These are phyloP conservation scores for Penicillium coffeae DNA, from an alignment of 495 filamentous ascomycete species.

Conservation along the genomic window DNA sequence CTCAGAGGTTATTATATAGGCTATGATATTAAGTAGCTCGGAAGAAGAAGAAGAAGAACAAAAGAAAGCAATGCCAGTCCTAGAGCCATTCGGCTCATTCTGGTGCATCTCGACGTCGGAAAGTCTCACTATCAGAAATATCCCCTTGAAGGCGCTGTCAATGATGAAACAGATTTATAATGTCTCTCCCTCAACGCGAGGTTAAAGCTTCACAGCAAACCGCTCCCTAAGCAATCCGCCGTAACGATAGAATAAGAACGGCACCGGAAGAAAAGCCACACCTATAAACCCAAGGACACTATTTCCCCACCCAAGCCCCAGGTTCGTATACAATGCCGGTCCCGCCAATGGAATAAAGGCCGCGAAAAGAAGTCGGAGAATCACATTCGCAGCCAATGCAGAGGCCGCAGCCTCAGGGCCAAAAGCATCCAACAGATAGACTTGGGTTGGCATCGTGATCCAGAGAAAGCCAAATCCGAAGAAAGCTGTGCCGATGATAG, in stretches of 20 bases:
- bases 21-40: no score
- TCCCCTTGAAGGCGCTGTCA: no score
- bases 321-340: slow-evolving; percentile 29
- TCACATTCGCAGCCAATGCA: slow-evolving; percentile 32
- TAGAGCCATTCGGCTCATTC: no score
- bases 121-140: no score
- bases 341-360: slow-evolving; percentile 40
- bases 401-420: slow-evolving; percentile 27
- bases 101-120: no score
- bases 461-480: slow-evolving; percentile 29
- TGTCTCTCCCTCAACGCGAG: background rate
- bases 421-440: slow-evolving; percentile 36
- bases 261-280: slow-evolving; percentile 33
- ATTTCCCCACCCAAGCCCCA: slow-evolving; percentile 47
- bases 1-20: no score
- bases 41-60: no score
- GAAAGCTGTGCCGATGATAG: slow-evolving; percentile 31
- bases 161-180: no score
- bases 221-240: slow-evolving; percentile 13
- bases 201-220: background rate
- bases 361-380: slow-evolving; percentile 33
- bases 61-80: no score
- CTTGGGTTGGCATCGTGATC: slow-evolving; percentile 27
- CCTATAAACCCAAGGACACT: slow-evolving; percentile 41
- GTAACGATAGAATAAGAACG: slow-evolving; percentile 24